Base-by-base conservation (phyloP, 2,329 filamentous ascomycete species). In the Penicillium sp. region DNA sequence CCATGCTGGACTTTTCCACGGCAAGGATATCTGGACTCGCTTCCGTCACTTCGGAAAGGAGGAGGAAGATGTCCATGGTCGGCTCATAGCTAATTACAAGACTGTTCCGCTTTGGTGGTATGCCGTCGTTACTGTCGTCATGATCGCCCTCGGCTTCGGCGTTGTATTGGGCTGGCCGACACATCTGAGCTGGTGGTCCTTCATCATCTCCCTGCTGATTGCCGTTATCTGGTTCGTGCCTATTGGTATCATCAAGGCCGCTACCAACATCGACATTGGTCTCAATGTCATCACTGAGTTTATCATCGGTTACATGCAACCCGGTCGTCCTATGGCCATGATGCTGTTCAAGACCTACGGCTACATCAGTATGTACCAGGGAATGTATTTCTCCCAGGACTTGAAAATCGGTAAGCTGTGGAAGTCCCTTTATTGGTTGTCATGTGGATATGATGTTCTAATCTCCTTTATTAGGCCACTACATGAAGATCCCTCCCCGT, bases 321-420 rank as follows among this genome's bases (percentile, higher is more conserved):
- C 87, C 0, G 87, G 87, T 26, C 80, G 80, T 3, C 87, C 87
- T 1, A 77, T 90, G 56, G 86, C 86, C 44, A 86, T 89, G 80
- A 90, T 90, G 86, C 81, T 90, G 74, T 90, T 90, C 76, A 89
- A 89, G 72, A 88, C 85, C 57, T 90, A 87, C 63, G 84, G 85
- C 47, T 88, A 87, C 67, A 82, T 88, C 52, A 84, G 79, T 72
- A 87, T 88, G 83, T 78, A 78, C 14, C 84, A 88, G 68, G 85
- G 83, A 0, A 75, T 87, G 46, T 84, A 82, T 68, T 88, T 88
- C 68, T 76, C 79, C 5, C 82, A 85, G 67, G 85, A 88, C 61
- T 77, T 88, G 62, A 88, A 87, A 68, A 78, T 87, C 2, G 85
- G 67, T 69, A 47, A 30, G 59, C 57, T 10, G 7, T 4, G 8